Base-by-base conservation (phyloP, 2,329 filamentous ascomycete species). In the Aspergillus sp. region DNA sequence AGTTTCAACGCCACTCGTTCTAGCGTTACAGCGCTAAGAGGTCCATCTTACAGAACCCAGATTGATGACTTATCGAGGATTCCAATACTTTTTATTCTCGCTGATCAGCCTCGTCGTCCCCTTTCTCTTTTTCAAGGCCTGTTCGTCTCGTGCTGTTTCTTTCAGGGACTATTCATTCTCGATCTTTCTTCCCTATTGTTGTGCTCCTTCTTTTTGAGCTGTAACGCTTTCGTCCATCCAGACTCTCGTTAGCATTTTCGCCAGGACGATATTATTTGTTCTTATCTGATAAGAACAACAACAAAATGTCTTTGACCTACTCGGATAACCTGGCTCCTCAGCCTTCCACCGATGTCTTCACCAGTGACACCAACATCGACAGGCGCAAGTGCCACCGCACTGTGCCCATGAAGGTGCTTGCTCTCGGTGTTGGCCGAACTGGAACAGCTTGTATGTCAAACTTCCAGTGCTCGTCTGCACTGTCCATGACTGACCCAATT, bases 381-480 rank as follows among this genome's bases (percentile, higher is more conserved):
- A 80, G 85, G 49, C 80, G 85, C 63, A 77, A 85, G 78, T 87
- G 85, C 72, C 81, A 80, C 58, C 85, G 88, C 55, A 83, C 79
- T 32, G 86, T 89, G 51, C 88, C 88, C 34, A 90, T 91, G 88
- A 85, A 85, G 70, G 85, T 91, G 47, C 83, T 91, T 34, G 83
- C 87, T 47, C 80, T 91, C 0, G 88, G 88, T 45, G 80, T 90
- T 17, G 86, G 86, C 55, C 81, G 88, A 61, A 91, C 88, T 8
- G 88, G 88, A 67, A 90, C 88, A 66, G 83, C 86, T 34, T 90
- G 85, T 85, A 79, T 69, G 81, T 78, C 20, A 24, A 17, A n/a
- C n/a, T n/a, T 42, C 8, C 20, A 43, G 8, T 18, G 13, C 18
- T 39, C 2, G 5, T n/a, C 24, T 39, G 15, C 34, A 30, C n/a